These are phyloP conservation scores for Batrachochytrium dendrobatidis DNA, from an alignment of 371 early-diverging fungal genomes.

Conservation along the genomic window DNA sequence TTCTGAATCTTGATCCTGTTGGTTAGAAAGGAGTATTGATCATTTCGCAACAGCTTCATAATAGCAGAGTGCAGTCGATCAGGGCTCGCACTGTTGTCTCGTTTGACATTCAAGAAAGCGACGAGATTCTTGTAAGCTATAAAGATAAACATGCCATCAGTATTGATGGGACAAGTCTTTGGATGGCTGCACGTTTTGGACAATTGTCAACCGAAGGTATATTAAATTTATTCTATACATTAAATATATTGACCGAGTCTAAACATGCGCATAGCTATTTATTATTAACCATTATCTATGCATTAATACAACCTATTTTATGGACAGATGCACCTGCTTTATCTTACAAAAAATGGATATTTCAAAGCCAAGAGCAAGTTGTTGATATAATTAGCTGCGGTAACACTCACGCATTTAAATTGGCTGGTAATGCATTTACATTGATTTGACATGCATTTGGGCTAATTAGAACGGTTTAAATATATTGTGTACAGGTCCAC, in stretches of 20 bases:
- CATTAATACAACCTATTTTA: too few species aligned
- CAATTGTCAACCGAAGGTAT: not conserved
- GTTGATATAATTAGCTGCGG: conserved; percentile 12
- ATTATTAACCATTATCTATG: conserved; percentile 4
- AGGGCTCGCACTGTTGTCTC: not conserved
- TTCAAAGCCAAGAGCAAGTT: conserved; percentile 8
- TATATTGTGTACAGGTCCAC: conserved; percentile 7
- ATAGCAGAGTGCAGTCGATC: not conserved
- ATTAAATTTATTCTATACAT: not conserved
- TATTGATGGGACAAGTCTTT: conserved; percentile 17
- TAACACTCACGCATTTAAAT: too few species aligned
- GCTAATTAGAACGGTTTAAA: too few species aligned
- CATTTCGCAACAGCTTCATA: not conserved
- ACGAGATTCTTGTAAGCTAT: conserved; percentile 12
- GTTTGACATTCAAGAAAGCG: conserved; percentile 3
- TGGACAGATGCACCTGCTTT: conserved; percentile 7
- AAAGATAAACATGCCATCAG: conserved; percentile 9
- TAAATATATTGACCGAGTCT: too few species aligned
- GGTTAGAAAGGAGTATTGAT: not conserved
- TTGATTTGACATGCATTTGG: too few species aligned
- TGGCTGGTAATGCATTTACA: not conserved
- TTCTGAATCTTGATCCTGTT: too few species aligned
- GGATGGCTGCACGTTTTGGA: conserved; percentile 9
- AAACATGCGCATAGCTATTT: too few species aligned
- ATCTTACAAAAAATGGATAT: conserved; percentile 12